Percentiles rank a stretch among this genome's conserved stretches.
Conservation (phyloP, 1,284 basidiomycete species). For the Cystobasidiaceae sp. region DNA sequence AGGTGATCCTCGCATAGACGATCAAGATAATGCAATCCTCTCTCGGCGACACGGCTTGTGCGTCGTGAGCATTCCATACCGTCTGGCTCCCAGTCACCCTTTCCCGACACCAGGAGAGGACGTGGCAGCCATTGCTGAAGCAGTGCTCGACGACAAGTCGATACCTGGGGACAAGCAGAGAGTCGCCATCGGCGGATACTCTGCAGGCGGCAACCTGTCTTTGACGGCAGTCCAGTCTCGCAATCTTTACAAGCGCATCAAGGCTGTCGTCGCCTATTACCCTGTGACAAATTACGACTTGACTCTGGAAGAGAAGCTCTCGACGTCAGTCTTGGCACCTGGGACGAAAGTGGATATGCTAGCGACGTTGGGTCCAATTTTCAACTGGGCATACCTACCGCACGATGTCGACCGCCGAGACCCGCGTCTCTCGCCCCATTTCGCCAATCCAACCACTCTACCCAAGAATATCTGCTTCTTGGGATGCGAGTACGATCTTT, state of each 20-base stretch:
- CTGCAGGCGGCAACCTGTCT: constrained; percentile 14
- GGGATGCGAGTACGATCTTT: constrained; percentile 25
- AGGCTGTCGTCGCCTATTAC: constrained; percentile 25
- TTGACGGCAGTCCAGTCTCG: constrained; percentile 11
- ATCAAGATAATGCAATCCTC: constrained; percentile 18
- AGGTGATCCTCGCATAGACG: background rate
- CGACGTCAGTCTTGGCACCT: constrained; percentile 3
- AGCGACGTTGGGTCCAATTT: constrained; percentile 22
- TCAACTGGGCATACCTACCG: constrained; percentile 25
- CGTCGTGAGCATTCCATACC: constrained; percentile 23
- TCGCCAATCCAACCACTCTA: constrained; percentile 1
- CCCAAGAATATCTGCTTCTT: constrained; percentile 17
- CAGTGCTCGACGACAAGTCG: constrained; percentile 2
- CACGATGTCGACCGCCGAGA: constrained; percentile 4
- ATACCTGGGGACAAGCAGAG: constrained; percentile 14
- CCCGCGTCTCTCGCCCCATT: constrained; percentile 16
- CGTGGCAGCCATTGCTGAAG: constrained; percentile 3
- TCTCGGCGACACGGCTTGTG: constrained; percentile 17
- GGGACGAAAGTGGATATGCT: constrained; percentile 17
- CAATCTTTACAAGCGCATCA: constrained; percentile 9
- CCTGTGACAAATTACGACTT: constrained; percentile 15
- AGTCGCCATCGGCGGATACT: constrained; percentile 24
- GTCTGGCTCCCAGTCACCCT: background rate
- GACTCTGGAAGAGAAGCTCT: constrained; percentile 11
- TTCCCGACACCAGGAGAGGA: constrained; percentile 22